phyloP scores from a whole-genome alignment of 2,329 filamentous ascomycete genomes.

The Diaporthe helianthi region DNA sequence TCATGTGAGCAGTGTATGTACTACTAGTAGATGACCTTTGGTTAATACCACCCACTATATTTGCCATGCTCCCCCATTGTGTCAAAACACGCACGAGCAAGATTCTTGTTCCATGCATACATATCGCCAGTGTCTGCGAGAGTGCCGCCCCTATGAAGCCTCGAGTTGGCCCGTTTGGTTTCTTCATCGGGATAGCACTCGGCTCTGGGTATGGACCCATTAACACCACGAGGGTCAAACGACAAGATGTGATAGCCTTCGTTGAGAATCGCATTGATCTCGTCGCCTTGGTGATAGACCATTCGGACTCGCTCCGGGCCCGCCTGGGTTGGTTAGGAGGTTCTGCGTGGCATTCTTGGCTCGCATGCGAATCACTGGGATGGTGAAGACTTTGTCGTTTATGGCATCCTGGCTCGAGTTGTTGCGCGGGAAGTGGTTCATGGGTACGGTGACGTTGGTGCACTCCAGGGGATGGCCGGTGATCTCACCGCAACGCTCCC shows the following conservation, averaged over 20 bases:
- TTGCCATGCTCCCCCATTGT: conserved; percentile 51
- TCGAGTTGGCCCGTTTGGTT: conserved; percentile 40
- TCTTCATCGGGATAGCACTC: conserved; percentile 49
- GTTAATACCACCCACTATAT: conserved; percentile 54
- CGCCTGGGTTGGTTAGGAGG: conserved; percentile 55
- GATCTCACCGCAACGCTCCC: conserved; percentile 48
- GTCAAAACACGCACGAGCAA: conserved; percentile 49
- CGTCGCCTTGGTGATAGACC: conserved; percentile 44
- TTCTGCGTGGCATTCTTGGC: conserved; percentile 50
- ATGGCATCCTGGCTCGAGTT: conserved; percentile 34
- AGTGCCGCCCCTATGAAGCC: conserved; percentile 39
- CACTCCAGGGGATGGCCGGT: conserved; percentile 49
- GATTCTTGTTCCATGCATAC: conserved; percentile 51
- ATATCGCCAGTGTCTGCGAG: conserved; percentile 46
- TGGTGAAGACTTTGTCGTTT: conserved; percentile 47
- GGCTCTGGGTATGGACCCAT: conserved; percentile 44
- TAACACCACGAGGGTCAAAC: conserved; percentile 56
- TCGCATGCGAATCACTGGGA: conserved; percentile 53
- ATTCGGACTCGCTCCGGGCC: conserved; percentile 52
- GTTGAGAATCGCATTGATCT: conserved; percentile 47
- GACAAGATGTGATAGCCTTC: conserved; percentile 53
- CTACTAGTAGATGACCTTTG: conserved; percentile 47
- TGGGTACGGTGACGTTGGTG: conserved; percentile 50
- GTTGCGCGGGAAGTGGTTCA: conserved; percentile 51
- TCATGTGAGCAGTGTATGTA: conserved; percentile 47